Conservation (phyloP, 2,329 filamentous ascomycete species). For the Venturia oleaginea region DNA sequence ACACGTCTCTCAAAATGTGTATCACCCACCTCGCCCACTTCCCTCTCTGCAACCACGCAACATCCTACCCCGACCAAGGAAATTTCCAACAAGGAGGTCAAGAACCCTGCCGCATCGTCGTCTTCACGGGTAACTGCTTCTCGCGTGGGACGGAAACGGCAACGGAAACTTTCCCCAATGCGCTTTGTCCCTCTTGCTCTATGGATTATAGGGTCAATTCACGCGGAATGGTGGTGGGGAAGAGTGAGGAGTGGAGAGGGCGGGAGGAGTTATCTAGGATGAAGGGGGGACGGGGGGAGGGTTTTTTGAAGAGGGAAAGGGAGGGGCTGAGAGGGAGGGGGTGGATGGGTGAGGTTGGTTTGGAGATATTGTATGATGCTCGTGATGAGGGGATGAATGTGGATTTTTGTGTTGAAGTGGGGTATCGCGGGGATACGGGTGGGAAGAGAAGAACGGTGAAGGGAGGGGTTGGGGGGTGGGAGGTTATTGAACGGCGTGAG, state of each 20-base stretch:
- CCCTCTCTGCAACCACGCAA: background rate
- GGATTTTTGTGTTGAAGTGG: background rate
- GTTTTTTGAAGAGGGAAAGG: background rate
- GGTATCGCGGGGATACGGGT: background rate
- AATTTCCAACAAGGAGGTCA: no score
- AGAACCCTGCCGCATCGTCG: background rate
- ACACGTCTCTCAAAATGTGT: no score
- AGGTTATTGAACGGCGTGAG: background rate
- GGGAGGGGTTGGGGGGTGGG: background rate
- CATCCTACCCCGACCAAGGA: background rate
- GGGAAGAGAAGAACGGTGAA: background rate
- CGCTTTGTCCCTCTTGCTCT: background rate
- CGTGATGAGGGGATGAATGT: background rate
- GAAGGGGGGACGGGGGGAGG: background rate
- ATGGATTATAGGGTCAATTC: background rate
- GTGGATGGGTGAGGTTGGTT: background rate
- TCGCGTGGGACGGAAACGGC: background rate
- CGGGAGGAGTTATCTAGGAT: no score
- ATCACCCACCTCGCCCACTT: background rate
- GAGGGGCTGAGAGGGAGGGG: no score
- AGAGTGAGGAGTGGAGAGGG: background rate
- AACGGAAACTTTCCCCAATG: background rate
- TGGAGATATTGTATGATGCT: background rate
- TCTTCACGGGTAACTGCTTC: background rate
- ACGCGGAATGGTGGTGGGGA: background rate